Evolutionary conservation across 768 basidiomycete genomes (phyloP), one percentile per base, ranked within the genome.

Genomic region (Pisolithus orientalis): DNA sequence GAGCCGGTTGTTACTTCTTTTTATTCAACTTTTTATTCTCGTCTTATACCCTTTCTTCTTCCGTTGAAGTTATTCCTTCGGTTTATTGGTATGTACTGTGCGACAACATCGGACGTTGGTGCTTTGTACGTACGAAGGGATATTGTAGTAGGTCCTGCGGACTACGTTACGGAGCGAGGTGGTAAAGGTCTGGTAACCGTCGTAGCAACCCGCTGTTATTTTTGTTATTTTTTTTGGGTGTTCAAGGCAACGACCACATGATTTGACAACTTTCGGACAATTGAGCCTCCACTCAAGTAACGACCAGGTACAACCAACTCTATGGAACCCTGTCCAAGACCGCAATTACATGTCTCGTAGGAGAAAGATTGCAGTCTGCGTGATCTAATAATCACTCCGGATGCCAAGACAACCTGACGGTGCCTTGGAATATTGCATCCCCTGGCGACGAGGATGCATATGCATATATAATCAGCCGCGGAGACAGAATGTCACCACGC

Each of bases 21-120:
- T 25, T 14, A 44, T 45, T 39, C 45, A 24, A 17, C 39, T 53
- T 53, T 46, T 47, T 38, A 46, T 59, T 56, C 25, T 56, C 56
- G 49, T 44, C 39, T 48, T 57, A 65, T 69, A 67, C 67, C 65
- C 67, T 16, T 44, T 42, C 38, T 17, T 52, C 43, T 37, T n/a
- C 31, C 29, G 10, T 21, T 49, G 38, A 51, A 49, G 11, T 27
- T 39, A 55, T 52, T 57, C 14, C 17, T 45, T 31, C 31, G 3
- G 50, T 52, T 52, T 47, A 52, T 59, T 51, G 51, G 31, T 37
- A 39, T 50, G 47, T 54, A 53, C 51, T 60, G 60, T 57, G 67
- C 54, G 52, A 44, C 55, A 56, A 61, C 59, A n/a, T 24, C 21
- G 24, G 43, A 55, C 59, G 57, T 59, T 61, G 61, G 56, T 27